Conservation (phyloP, 768 basidiomycete genomes). For the Amanita jacksonii region DNA sequence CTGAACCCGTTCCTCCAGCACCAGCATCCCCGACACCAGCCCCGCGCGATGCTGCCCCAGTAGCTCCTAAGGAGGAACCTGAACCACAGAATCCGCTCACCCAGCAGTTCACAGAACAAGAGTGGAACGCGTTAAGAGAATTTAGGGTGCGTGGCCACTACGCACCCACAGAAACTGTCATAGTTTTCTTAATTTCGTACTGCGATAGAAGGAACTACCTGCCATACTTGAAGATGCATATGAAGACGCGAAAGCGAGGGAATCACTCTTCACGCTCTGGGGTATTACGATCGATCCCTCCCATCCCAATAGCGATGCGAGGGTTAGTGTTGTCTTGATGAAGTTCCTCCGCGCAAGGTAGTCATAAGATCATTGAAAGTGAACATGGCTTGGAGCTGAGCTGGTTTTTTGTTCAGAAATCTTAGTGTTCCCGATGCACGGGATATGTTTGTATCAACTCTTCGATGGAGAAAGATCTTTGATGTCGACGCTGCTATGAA, state of each 20-base stretch:
- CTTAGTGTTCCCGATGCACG: slow-evolving; percentile 44
- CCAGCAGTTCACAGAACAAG: slow-evolving; percentile 55
- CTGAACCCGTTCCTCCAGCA: not conserved
- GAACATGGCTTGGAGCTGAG: not conserved
- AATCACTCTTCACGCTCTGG: slow-evolving; percentile 54
- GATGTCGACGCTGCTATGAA: slow-evolving; percentile 48
- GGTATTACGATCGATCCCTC: slow-evolving; percentile 58
- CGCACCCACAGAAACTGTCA: not conserved
- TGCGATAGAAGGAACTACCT: slow-evolving; percentile 33
- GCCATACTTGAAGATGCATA: slow-evolving; percentile 51
- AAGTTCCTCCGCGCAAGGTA: slow-evolving; percentile 77
- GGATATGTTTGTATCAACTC: slow-evolving; percentile 58
- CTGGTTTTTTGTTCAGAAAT: slow-evolving; percentile 26
- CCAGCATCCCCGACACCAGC: slow-evolving; percentile 9
- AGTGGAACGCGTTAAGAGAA: slow-evolving; percentile 61
- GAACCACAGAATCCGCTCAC: slow-evolving; percentile 70
- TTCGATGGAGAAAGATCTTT: slow-evolving; percentile 65
- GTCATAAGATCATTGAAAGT: not conserved
- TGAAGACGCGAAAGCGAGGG: slow-evolving; percentile 42
- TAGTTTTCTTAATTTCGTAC: slow-evolving; percentile 1
- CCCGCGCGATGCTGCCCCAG: slow-evolving; percentile 7
- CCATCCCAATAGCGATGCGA: slow-evolving; percentile 43
- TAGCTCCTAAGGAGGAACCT: slow-evolving; percentile 11
- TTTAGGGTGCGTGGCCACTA: slow-evolving; percentile 42
- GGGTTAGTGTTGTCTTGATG: slow-evolving; percentile 67